Base-by-base conservation (phyloP, 768 basidiomycete genomes). In the Sporobolomyces pararoseus region DNA sequence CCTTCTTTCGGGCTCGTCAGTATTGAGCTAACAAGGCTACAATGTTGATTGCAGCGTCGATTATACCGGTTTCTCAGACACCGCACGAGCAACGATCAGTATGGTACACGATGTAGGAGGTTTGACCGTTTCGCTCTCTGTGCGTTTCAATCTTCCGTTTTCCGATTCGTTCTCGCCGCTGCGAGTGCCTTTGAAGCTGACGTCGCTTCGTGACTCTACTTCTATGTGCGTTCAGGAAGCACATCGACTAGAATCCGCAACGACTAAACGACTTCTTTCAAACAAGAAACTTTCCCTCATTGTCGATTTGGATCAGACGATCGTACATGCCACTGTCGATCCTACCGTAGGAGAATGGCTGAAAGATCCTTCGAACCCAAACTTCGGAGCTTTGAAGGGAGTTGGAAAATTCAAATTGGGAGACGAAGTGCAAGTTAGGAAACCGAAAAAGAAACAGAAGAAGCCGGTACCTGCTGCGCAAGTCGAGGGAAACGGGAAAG, bases 301-400 rank as follows among this genome's bases (percentile, higher is more conserved):
- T 74, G 95, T 99, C 75, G 96, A 99, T 82, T 85, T 99, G 39
- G 96, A 99, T 81, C 96, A 99, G 79, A 99, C 96, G 17, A 93
- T 98, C 78, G 91, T 99, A 5, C 96, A 99, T 77, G 95, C 96
- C 12, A 97, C 95, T 0, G 94, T 97, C 31, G 96, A 99, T 80
- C 95, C 96, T 7, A 98, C 96, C 0, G 91, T 98, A 2, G 94
- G 92, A 37, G 95, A 97, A 79, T 98, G 96, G 96, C 90, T 96
- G 76, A 82, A 84, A 34, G 86, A 86, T 46, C 85, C 86, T 70
- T 87, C 86, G 74, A 96, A 97, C 81, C 91, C 93, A 21, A 98
- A 97, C 79, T 92, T 89, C 86, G 87, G 87, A 31, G 92, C 91
- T 5, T 82, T 97, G 71, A 88, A 88, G 75, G 93, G 96, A 72